Conservation (phyloP, 805 yeast genomes). For the Wickerhamiella kazuoi region DNA sequence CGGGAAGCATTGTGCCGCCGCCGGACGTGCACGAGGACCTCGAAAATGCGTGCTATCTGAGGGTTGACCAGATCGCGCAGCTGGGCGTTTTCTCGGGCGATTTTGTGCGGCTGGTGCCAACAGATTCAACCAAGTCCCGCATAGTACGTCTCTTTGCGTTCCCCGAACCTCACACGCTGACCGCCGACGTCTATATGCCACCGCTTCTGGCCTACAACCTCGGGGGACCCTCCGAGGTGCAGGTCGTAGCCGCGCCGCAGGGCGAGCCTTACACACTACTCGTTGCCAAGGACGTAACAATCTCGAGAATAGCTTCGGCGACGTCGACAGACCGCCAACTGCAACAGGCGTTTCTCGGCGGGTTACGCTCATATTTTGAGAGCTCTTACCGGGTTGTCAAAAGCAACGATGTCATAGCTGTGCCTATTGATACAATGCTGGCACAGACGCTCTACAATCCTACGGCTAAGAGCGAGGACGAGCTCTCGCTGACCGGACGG, state of each 20-base stretch:
- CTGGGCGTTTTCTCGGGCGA: slow-evolving; percentile 60
- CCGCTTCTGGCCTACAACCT: slow-evolving; percentile 43
- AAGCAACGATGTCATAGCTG: slow-evolving; percentile 55
- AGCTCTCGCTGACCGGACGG: slow-evolving; percentile 34
- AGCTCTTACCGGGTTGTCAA: slow-evolving; percentile 37
- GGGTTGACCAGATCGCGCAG: slow-evolving; percentile 33
- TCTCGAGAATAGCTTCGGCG: slow-evolving; percentile 54
- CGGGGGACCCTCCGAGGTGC: slow-evolving; percentile 21
- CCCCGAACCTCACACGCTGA: slow-evolving; percentile 41
- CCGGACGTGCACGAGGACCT: slow-evolving; percentile 26
- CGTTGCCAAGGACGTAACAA: slow-evolving; percentile 43
- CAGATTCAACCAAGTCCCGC: slow-evolving; percentile 10
- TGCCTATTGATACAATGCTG: slow-evolving; percentile 52
- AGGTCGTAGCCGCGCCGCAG: slow-evolving; percentile 1
- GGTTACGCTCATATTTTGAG: slow-evolving; percentile 47
- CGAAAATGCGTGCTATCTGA: slow-evolving; percentile 29
- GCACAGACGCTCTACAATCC: slow-evolving; percentile 34
- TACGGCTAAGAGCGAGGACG: slow-evolving; percentile 13
- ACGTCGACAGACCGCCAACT: slow-evolving; percentile 43
- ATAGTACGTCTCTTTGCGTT: slow-evolving; percentile 37
- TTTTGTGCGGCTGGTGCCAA: slow-evolving; percentile 22
- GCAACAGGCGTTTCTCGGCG: slow-evolving; percentile 43
- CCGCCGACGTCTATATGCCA: slow-evolving; percentile 33
- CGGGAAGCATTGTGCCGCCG: slow-evolving; percentile 7
- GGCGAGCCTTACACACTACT: slow-evolving; percentile 17